A percentile compares a stretch with the other conserved stretches of the same genome.
Evolutionary conservation across 2,329 filamentous ascomycete species (phyloP).

Genomic region (Alternaria incomplexa): DNA sequence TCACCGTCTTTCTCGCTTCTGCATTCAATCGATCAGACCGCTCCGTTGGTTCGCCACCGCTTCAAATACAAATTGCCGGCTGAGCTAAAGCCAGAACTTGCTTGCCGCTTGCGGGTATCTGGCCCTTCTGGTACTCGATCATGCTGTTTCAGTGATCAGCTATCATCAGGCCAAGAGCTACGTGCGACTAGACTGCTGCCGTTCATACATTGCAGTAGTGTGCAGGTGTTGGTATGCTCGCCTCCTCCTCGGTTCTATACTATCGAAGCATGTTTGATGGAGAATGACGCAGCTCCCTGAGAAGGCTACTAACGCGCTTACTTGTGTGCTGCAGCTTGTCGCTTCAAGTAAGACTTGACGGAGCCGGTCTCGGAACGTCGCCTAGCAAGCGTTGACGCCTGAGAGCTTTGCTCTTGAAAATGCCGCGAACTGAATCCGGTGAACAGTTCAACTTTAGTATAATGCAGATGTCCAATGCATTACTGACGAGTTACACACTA

Average conservation of each 20-base stretch:
- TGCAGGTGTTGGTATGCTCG: background rate
- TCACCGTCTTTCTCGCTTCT: constrained; percentile 15
- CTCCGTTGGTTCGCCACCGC: background rate
- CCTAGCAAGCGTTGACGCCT: background rate
- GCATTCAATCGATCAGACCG: background rate
- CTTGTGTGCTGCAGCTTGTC: background rate
- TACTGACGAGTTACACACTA: background rate
- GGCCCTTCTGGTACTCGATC: background rate
- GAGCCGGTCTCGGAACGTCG: background rate
- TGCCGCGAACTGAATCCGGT: background rate
- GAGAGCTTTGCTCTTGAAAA: background rate
- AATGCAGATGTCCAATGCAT: background rate
- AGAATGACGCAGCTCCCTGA: background rate
- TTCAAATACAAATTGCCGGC: background rate
- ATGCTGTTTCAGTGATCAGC: background rate
- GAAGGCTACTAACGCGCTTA: background rate
- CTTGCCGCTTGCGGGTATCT: background rate
- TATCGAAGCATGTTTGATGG: background rate
- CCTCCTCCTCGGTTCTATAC: background rate
- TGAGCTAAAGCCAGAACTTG: background rate
- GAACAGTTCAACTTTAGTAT: background rate
- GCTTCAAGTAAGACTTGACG: background rate
- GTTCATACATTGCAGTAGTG: background rate
- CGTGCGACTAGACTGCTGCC: background rate
- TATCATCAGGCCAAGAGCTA: constrained; percentile 1